Conservation (phyloP, 2,329 filamentous ascomycete genomes). For the Botrytis cinerea region DNA sequence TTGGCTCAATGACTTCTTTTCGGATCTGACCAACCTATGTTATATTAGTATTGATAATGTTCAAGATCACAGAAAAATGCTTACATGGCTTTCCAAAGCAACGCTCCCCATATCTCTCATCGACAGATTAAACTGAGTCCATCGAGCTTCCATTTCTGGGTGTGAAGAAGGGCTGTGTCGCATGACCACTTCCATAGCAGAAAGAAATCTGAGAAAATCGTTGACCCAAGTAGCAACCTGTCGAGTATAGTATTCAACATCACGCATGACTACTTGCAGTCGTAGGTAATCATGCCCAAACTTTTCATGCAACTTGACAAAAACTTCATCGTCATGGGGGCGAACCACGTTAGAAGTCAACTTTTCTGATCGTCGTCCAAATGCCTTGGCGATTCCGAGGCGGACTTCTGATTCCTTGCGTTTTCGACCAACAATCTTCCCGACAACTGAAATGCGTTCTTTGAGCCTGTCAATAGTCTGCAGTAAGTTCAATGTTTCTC, state of each 20-base stretch:
- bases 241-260: slow-evolving; percentile 91
- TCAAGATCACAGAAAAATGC: slow-evolving; percentile 38
- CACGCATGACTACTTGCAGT: slow-evolving; percentile 80
- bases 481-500: slow-evolving; percentile 63
- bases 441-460: slow-evolving; percentile 89
- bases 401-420: slow-evolving; percentile 87
- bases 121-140: slow-evolving; percentile 85
- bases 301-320: slow-evolving; percentile 77
- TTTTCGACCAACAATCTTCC: slow-evolving; percentile 80
- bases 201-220: slow-evolving; percentile 77
- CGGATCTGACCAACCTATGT: slow-evolving; percentile 64
- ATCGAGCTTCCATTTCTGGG: slow-evolving; percentile 89
- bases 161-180: slow-evolving; percentile 73
- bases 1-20: slow-evolving; percentile 82
- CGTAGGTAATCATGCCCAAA: slow-evolving; percentile 93
- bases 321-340: slow-evolving; percentile 73
- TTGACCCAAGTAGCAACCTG: slow-evolving; percentile 78
- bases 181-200: slow-evolving; percentile 81
- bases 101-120: slow-evolving; percentile 84
- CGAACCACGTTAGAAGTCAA: slow-evolving; percentile 70
- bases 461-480: slow-evolving; percentile 94
- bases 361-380: slow-evolving; percentile 66
- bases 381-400: slow-evolving; percentile 81
- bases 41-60: slow-evolving; percentile 26
- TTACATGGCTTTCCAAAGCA: slow-evolving; percentile 81